Conservation (phyloP, 75 land plant genomes). For the Selaginella moellendorffii region DNA sequence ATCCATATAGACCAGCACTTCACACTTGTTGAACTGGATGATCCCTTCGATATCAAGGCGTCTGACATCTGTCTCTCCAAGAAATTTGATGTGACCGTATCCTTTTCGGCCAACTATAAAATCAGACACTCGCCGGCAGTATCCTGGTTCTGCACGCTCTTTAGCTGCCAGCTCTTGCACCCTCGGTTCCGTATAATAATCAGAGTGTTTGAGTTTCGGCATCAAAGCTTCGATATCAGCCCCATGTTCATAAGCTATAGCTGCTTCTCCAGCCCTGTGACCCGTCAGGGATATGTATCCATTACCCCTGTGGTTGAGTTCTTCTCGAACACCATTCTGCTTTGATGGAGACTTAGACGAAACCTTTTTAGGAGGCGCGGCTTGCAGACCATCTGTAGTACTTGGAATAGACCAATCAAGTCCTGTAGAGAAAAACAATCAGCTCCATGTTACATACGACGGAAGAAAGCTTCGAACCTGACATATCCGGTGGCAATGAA, state of each 20-base stretch:
- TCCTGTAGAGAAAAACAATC: too few relatives aligned
- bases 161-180: constrained; percentile 86
- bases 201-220: constrained; percentile 77
- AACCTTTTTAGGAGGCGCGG: too few relatives aligned
- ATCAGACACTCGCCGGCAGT: constrained; percentile 54
- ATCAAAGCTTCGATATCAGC: constrained; percentile 74
- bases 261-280: constrained; percentile 76
- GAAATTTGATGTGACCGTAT: constrained; percentile 66
- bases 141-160: constrained; percentile 85
- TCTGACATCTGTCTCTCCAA: constrained; percentile 92
- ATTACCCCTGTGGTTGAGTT: constrained; percentile 36
- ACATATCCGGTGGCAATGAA: too few relatives aligned
- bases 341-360: constrained; percentile 12
- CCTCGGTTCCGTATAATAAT: constrained; percentile 80
- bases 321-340: constrained; percentile 10
- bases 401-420: neutral
- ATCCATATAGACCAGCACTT: constrained; percentile 91
- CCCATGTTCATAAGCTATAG: constrained; percentile 84
- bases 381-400: neutral
- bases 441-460: too few relatives aligned
- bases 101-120: constrained; percentile 66
- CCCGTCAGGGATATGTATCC: constrained; percentile 39
- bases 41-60: constrained; percentile 79
- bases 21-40: constrained; percentile 85
- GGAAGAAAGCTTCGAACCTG: too few relatives aligned